These are phyloP conservation scores for Sarocladium oryzae DNA, from an alignment of 2,329 filamentous ascomycete species.

Conservation along the genomic window DNA sequence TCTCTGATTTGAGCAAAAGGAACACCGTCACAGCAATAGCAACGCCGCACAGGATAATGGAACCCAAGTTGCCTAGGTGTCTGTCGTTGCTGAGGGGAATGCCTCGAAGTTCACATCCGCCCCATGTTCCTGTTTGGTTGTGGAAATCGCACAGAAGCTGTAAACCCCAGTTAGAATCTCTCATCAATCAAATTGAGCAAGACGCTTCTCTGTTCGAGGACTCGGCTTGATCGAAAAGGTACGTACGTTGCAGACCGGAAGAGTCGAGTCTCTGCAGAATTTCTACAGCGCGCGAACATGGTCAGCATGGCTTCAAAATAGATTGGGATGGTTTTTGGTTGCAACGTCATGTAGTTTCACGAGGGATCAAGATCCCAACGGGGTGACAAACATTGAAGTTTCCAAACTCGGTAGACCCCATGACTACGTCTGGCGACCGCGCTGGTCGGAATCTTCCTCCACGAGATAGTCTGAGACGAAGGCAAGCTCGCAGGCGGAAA, in stretches of 20 bases:
- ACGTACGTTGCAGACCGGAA: constrained; percentile 80
- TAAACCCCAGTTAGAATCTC: constrained; percentile 10
- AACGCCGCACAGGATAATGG: constrained; percentile 73
- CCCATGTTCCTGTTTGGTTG: constrained; percentile 54
- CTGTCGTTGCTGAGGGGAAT: constrained; percentile 62
- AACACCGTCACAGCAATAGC: constrained; percentile 64
- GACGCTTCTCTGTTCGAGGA: background rate
- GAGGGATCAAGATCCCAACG: background rate
- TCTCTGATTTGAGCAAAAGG: constrained; percentile 74
- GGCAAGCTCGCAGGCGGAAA: background rate
- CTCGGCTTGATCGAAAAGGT: background rate
- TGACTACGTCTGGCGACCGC: constrained; percentile 24
- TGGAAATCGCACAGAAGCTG: constrained; percentile 60
- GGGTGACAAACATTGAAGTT: constrained; percentile 47
- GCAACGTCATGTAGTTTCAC: too few relatives aligned
- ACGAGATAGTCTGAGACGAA: background rate
- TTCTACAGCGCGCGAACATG: constrained; percentile 41
- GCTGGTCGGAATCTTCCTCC: background rate
- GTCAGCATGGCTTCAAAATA: constrained; percentile 16
- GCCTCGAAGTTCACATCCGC: constrained; percentile 68
- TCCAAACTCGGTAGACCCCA: constrained; percentile 57
- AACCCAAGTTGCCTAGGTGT: constrained; percentile 81
- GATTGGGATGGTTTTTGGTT: too few relatives aligned
- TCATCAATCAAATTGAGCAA: background rate
- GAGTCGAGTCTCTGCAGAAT: constrained; percentile 77